Evolutionary conservation across 257 asterid species (phyloP).

Genomic region (Jasminum sambac): DNA sequence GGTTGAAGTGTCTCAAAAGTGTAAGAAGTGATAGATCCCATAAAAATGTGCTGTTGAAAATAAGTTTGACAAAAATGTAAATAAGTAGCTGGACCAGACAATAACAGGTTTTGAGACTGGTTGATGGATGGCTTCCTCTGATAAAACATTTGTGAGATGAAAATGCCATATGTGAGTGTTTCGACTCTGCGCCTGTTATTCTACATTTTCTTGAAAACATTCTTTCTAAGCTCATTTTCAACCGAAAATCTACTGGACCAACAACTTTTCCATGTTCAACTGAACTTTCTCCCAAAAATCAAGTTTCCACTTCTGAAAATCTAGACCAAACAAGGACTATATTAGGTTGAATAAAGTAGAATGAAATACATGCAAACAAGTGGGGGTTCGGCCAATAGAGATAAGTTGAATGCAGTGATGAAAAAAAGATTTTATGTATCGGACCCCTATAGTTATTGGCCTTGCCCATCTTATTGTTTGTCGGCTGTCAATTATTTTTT

Average conservation of each 20-base stretch:
- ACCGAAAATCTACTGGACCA: too few relatives aligned
- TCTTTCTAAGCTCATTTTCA: too few relatives aligned
- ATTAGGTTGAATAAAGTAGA: neutral
- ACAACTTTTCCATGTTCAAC: too few relatives aligned
- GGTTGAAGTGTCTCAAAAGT: too few relatives aligned
- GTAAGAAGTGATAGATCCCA: too few relatives aligned
- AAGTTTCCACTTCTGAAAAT: too few relatives aligned
- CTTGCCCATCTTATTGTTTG: neutral
- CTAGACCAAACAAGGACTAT: neutral
- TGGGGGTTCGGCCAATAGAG: neutral
- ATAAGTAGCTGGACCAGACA: too few relatives aligned
- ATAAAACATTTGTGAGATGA: neutral
- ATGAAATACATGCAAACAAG: neutral
- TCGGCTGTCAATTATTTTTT: neutral
- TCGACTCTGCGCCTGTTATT: too few relatives aligned
- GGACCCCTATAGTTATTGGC: neutral
- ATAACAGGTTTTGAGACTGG: neutral
- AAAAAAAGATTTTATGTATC: neutral
- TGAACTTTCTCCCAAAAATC: too few relatives aligned
- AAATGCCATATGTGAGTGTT: neutral
- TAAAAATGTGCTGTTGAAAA: too few relatives aligned
- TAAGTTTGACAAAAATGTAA: too few relatives aligned
- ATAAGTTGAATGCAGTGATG: neutral
- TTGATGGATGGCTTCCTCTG: neutral
- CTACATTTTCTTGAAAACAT: too few relatives aligned